Evolutionary conservation across 352 stramenopile species (phyloP).

Genomic region (Globisporangium emineosum): DNA sequence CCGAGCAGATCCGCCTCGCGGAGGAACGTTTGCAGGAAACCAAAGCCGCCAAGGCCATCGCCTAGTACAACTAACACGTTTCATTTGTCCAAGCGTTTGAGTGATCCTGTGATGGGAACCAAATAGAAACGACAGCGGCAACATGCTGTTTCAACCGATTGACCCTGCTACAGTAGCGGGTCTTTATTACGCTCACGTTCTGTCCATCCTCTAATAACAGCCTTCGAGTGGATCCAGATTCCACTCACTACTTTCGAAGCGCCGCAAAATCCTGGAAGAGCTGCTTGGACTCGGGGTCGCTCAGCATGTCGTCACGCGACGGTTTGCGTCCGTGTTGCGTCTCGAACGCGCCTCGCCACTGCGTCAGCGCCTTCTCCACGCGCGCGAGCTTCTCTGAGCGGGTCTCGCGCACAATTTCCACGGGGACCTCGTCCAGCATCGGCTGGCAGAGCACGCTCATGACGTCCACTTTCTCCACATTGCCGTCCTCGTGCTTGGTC

Average conservation of each 20-base stretch:
- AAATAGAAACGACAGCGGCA: neutral
- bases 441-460: constrained; percentile 87
- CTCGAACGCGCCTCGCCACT: constrained; percentile 73
- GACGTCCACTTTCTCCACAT: constrained; percentile 61
- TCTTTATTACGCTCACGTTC: neutral
- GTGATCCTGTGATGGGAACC: neutral
- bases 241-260: constrained; percentile 46
- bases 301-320: constrained; percentile 65
- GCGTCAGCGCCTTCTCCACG: constrained; percentile 52
- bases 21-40: constrained; percentile 61
- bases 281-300: constrained; percentile 45
- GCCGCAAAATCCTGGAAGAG: constrained; percentile 72
- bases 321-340: constrained; percentile 41
- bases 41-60: constrained; percentile 34
- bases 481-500: constrained; percentile 57
- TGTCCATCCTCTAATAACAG: neutral
- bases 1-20: constrained; percentile 43
- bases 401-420: constrained; percentile 47
- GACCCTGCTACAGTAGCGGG: neutral
- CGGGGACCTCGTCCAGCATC: constrained; percentile 57
- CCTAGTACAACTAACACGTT: neutral
- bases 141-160: neutral
- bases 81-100: neutral
- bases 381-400: constrained; percentile 54
- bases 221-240: neutral